Conservation (phyloP, 2,329 filamentous ascomycete genomes). For the Alternaria solani region DNA sequence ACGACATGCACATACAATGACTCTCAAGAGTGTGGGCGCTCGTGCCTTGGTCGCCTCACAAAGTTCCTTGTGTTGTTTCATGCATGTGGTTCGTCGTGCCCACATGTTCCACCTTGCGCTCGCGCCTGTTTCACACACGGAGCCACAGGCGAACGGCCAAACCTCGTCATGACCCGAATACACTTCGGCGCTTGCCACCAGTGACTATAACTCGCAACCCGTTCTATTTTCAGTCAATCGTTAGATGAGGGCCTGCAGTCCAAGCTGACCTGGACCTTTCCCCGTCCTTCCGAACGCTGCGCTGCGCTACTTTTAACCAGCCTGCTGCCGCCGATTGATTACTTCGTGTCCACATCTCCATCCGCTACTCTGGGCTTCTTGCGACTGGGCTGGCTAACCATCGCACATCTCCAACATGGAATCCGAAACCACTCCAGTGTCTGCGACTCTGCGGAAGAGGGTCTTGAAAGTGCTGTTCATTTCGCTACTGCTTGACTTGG, state of each 20-base stretch:
- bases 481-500: constrained; percentile 87
- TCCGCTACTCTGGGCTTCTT: constrained; percentile 3
- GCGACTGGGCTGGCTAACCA: constrained; percentile 3
- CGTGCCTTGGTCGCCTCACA: constrained; percentile 19
- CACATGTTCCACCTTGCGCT: constrained; percentile 21
- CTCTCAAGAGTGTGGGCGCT: constrained; percentile 1
- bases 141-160: constrained; percentile 12
- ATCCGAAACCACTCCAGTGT: constrained; percentile 45
- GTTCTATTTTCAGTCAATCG: constrained; percentile 26
- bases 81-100: constrained; percentile 12
- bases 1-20: constrained; percentile 15
- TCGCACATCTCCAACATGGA: constrained; percentile 23
- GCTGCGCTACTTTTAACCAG: constrained; percentile 23
- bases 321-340: constrained; percentile 15
- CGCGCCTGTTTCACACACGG: constrained; percentile 23
- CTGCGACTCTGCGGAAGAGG: constrained; percentile 69
- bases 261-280: constrained; percentile 17
- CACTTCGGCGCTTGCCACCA: constrained; percentile 19
- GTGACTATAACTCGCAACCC: constrained; percentile 12
- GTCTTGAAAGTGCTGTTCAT: constrained; percentile 88
- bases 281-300: constrained; percentile 27
- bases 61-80: constrained; percentile 23
- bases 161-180: constrained; percentile 26
- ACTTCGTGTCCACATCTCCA: constrained; percentile 20
- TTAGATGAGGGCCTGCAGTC: constrained; percentile 17